These are phyloP conservation scores for Discostella stelligera DNA, from an alignment of 352 stramenopile genomes.

Conservation along the genomic window DNA sequence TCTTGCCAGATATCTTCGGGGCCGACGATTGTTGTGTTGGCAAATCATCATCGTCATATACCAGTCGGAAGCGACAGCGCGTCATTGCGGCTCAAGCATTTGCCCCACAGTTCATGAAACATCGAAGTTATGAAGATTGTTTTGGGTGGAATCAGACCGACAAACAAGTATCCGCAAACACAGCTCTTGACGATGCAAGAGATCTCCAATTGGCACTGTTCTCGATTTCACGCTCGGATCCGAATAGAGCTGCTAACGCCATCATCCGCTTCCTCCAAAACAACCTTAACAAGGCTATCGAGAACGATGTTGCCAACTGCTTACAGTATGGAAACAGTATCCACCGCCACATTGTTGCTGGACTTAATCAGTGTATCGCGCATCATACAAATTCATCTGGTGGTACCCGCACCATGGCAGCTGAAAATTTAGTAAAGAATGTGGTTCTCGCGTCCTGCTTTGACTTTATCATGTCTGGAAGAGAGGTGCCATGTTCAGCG, in stretches of 20 bases:
- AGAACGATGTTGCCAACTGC: background rate
- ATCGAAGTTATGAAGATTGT: too few relatives aligned
- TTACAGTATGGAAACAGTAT: background rate
- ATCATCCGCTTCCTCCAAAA: background rate
- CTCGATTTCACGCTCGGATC: background rate
- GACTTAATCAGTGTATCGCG: constrained; percentile 11
- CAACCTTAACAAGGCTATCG: background rate
- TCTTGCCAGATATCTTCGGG: too few relatives aligned
- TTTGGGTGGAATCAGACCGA: background rate
- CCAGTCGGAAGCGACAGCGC: too few relatives aligned
- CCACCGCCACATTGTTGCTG: constrained; percentile 1
- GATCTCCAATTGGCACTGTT: background rate
- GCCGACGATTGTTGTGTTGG: too few relatives aligned
- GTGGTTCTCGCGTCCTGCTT: background rate
- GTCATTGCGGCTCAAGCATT: too few relatives aligned
- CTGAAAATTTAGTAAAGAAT: constrained; percentile 35
- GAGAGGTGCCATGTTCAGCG: background rate
- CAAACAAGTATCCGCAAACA: background rate
- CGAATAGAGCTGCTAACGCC: background rate
- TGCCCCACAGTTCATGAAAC: too few relatives aligned
- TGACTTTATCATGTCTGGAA: background rate
- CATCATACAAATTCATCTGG: constrained; percentile 15
- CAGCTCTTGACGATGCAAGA: background rate
- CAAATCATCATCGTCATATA: too few relatives aligned
- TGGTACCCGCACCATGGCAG: constrained; percentile 12